Evolutionary conservation across 257 asterid species (phyloP), one percentile per base, ranked within the genome.

Genomic region (Salvia rosmarinus): DNA sequence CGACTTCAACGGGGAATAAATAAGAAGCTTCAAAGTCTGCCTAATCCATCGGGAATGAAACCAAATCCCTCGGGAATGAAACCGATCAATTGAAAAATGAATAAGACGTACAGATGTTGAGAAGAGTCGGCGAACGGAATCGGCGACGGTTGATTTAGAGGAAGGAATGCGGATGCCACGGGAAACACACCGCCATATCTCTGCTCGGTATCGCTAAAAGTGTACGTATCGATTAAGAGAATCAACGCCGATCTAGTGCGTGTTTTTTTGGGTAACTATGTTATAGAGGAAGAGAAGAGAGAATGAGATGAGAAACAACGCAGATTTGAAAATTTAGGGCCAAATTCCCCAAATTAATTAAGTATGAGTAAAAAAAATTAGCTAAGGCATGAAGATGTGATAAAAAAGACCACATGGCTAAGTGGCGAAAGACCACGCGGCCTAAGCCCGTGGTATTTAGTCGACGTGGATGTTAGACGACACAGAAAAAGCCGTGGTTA

Each of bases 101-200:
- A 64, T 47, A 39, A 64, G 64, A 11, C 87, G n/a, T 82, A 89
- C 98, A 16, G 92, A 35, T 61, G 95, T 35, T 21, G 97, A 88
- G 71, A 88, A 81, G 71, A 89, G 85, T 10, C 98, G 85, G 74
- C 85, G 86, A 70, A 84, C 37, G 69, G 94, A 79, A 46, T 68
- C 86, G 74, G 79, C 85, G 81, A 89, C 77, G 70, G 85, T 30
- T 72, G 88, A 82, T 82, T 86, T 80, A 66, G 64, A 74, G 30
- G 85, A 79, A 40, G 88, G 75, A 78, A 79, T 78, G 92, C 88
- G 81, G 79, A 91, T 86, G 74, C 91, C 89, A 73, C 95, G 96
- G 7, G 93, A 84, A 72, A 87, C 87, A 89, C 93, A 91, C 82
- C 98, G 95, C 99, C 99, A 91, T 98, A 95, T 89, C 78, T 77